Base-by-base conservation (phyloP, 495 filamentous ascomycete genomes). In the Aspergillus bertholletiae region DNA sequence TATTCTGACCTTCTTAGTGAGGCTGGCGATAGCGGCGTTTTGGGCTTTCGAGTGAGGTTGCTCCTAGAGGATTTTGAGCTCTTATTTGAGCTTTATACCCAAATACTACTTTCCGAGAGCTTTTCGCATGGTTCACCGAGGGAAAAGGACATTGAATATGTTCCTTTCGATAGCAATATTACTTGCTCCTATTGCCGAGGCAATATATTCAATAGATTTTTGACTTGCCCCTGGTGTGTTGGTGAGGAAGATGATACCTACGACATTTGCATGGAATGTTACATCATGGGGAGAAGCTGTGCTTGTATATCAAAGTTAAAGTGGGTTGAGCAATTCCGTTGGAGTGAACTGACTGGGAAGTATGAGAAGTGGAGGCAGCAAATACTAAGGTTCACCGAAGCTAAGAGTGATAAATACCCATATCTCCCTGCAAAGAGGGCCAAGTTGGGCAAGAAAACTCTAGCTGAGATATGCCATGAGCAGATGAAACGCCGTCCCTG, bases 211-310 rank as follows among this genome's bases (percentile, higher is more conserved):
- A 98, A 98, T 67, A 85, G 93, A 7, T 98, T 97, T 62, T 74
- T 98, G 28, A 95, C 92, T 4, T 98, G 94, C 69, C 85, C 88
- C 32, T 80, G 80, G 34, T 97, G 94, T 64, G 78, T 87, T 26
- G 57, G 70, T 30, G 88, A 81, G 17, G 83, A 82, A 5, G 81
- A 90, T 47, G 87, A 92, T 54, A 83, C 86, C 0, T 98, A 97
- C 63, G 94, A 98, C 63, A 81, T 98, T 12, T 98, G 94, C 66
- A 90, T 98, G 85, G 93, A 98, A 40, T 98, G 94, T 66, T 97
- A 92, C 59, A 86, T 83, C 15, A 93, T 96, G 84, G 94, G 94
- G 30, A 84, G 94, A 46, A 95, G 90, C 57, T 98, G 94, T 66
- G 78, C 75, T 7, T 98, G 94, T 60, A 79, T 94, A 30, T 94